A percentile compares a stretch with the other conserved stretches of the same genome.
These are phyloP conservation scores for Cyanidioschyzon merolae DNA, from an alignment of 23 red algal genomes.

Conservation along the genomic window DNA sequence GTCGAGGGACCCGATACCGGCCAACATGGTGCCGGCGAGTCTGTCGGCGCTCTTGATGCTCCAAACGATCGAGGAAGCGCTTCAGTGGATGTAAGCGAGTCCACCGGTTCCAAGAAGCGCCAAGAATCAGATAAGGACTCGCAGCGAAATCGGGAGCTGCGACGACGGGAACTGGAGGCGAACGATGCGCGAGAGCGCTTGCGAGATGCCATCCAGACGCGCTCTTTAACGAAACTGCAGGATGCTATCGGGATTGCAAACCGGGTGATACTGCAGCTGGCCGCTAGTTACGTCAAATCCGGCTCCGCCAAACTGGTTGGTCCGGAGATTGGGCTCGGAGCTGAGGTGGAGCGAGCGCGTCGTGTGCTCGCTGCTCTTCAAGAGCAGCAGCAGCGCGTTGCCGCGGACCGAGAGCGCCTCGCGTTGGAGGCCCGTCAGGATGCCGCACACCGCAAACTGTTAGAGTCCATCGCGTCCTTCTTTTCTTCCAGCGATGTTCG, in stretches of 20 bases:
- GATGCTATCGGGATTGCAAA: constrained; percentile 85
- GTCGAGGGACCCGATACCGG: too few relatives aligned
- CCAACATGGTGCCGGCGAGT: too few relatives aligned
- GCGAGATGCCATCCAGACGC: constrained; percentile 61
- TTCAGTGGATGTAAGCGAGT: too few relatives aligned
- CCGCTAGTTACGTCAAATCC: constrained; percentile 15
- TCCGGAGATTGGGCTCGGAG: constrained; percentile 44
- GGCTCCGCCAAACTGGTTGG: constrained; percentile 20
- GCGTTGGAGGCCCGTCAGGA: constrained; percentile 35
- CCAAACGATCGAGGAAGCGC: too few relatives aligned
- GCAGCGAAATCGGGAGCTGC: constrained; percentile 38
- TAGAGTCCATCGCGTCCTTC: constrained; percentile 1
- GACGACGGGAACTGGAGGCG: constrained; percentile 62
- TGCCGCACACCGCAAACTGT: constrained; percentile 6
- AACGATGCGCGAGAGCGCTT: constrained; percentile 51
- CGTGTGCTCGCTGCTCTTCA: constrained; percentile 31
- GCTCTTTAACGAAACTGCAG: constrained; percentile 56
- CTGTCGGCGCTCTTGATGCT: too few relatives aligned
- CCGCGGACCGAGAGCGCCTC: constrained; percentile 36
- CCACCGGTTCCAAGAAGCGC: background rate
- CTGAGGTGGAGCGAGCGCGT: constrained; percentile 54
- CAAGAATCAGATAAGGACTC: background rate
- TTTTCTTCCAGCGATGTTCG: background rate
- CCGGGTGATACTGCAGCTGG: constrained; percentile 77
- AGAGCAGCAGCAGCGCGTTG: constrained; percentile 39